Conservation (phyloP, 192 early-diverging fungal species). For the Oehlia diaphana region DNA sequence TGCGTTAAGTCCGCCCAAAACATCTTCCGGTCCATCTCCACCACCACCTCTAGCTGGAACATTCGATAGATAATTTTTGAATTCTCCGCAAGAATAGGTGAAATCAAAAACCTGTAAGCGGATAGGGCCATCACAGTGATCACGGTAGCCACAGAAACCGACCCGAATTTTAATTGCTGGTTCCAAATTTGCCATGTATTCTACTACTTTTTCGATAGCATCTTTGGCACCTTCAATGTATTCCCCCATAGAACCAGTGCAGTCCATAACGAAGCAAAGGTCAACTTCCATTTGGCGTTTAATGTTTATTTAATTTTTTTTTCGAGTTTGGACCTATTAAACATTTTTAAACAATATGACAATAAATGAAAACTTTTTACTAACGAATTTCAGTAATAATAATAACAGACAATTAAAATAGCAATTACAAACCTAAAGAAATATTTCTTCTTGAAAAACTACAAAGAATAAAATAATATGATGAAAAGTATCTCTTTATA, state of each 20-base stretch:
- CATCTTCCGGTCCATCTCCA: conserved; percentile 7
- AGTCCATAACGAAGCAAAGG: neutral
- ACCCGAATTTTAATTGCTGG: conserved; percentile 16
- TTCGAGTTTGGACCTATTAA: too few relatives aligned
- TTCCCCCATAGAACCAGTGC: conserved; percentile 14
- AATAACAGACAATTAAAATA: too few relatives aligned
- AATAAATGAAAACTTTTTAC: too few relatives aligned
- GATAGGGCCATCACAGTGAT: neutral
- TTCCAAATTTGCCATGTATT: neutral
- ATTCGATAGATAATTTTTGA: neutral
- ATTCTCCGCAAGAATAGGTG: neutral
- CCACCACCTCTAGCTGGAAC: neutral
- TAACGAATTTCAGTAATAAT: too few relatives aligned
- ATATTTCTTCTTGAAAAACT: too few relatives aligned
- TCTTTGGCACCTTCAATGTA: conserved; percentile 10
- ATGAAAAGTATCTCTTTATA: too few relatives aligned
- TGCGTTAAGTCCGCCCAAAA: conserved; percentile 27
- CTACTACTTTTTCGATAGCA: conserved; percentile 12
- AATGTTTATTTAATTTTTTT: too few relatives aligned
- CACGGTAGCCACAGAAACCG: conserved; percentile 32
- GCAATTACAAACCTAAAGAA: too few relatives aligned
- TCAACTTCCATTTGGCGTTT: neutral
- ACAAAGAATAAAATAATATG: too few relatives aligned
- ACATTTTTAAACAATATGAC: too few relatives aligned
- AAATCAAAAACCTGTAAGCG: neutral